Evolutionary conservation across 75 land plant genomes (phyloP).

Genomic region (Ceratopteris richardii): DNA sequence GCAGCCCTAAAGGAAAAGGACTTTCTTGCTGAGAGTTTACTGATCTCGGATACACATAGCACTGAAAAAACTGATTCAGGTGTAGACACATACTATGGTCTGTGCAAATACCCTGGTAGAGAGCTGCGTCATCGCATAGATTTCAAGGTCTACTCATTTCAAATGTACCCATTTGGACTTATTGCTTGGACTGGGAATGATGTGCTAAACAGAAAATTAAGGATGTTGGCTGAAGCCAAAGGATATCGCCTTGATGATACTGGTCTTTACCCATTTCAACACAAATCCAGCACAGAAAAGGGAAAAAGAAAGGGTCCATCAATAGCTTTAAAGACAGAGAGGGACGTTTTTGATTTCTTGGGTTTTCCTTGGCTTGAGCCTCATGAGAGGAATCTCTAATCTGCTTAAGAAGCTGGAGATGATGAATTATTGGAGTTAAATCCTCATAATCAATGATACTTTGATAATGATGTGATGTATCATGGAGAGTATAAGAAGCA

Average conservation of each 20-base stretch:
- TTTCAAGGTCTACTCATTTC: slow-evolving; percentile 84
- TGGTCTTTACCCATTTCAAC: slow-evolving; percentile 59
- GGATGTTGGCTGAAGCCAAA: slow-evolving; percentile 76
- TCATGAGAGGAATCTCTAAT: slow-evolving; percentile 79
- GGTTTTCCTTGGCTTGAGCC: slow-evolving; percentile 95
- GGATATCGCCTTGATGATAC: slow-evolving; percentile 92
- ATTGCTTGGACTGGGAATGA: slow-evolving; percentile 99
- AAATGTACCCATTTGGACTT: slow-evolving; percentile 85
- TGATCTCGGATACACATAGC: slow-evolving; percentile 64
- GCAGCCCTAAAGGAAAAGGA: slow-evolving; percentile 57
- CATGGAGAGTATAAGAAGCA: too few species aligned
- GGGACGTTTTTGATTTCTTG: slow-evolving; percentile 78
- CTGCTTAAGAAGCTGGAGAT: too few species aligned
- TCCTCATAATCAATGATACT: too few species aligned
- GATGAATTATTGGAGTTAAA: too few species aligned
- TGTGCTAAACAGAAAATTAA: slow-evolving; percentile 87
- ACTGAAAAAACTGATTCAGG: slow-evolving; percentile 90
- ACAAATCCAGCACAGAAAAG: slow-evolving; percentile 43
- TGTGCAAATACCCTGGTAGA: slow-evolving; percentile 92
- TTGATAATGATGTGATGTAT: too few species aligned
- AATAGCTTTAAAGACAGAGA: slow-evolving; percentile 55
- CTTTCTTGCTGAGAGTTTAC: slow-evolving; percentile 74
- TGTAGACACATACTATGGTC: slow-evolving; percentile 97
- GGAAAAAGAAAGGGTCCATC: slow-evolving; percentile 8
- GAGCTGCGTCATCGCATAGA: slow-evolving; percentile 93